These are phyloP conservation scores for Miscanthus lutarioriparius DNA, from an alignment of 176 grass and related monocot species.

Conservation along the genomic window DNA sequence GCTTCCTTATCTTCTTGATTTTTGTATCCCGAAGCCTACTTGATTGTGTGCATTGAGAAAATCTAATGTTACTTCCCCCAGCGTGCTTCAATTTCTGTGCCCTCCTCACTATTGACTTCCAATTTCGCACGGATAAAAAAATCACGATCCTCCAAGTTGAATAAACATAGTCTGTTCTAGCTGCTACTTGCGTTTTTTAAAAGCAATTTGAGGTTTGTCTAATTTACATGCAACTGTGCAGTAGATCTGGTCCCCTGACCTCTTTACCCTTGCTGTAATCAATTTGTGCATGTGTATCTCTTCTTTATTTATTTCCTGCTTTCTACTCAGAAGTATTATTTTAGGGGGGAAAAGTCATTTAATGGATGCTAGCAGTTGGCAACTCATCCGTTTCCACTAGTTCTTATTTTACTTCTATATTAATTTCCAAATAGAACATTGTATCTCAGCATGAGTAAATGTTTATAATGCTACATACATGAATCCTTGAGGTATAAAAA, in stretches of 20 bases:
- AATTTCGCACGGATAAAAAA: slow-evolving; percentile 27
- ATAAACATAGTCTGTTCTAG: slow-evolving; percentile 28
- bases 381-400: slow-evolving; percentile 14
- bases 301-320: not conserved
- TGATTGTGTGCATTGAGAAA: slow-evolving; percentile 3
- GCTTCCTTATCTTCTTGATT: slow-evolving; percentile 21
- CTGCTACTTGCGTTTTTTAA: slow-evolving; percentile 10
- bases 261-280: slow-evolving; percentile 25
- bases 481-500: not conserved
- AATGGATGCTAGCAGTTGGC: not conserved
- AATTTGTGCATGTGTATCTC: slow-evolving; percentile 14
- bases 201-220: slow-evolving; percentile 35
- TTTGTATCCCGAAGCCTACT: slow-evolving; percentile 15
- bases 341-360: not conserved
- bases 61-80: slow-evolving; percentile 22
- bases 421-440: not conserved
- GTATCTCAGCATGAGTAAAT: not conserved
- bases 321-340: not conserved
- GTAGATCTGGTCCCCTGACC: slow-evolving; percentile 50
- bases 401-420: not conserved
- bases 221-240: slow-evolving; percentile 38
- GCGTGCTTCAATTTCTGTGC: slow-evolving; percentile 36
- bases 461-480: not conserved
- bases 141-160: slow-evolving; percentile 33
- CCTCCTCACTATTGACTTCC: slow-evolving; percentile 20